Evolutionary conservation across 768 basidiomycete genomes (phyloP).

Genomic region (Vararia minispora): DNA sequence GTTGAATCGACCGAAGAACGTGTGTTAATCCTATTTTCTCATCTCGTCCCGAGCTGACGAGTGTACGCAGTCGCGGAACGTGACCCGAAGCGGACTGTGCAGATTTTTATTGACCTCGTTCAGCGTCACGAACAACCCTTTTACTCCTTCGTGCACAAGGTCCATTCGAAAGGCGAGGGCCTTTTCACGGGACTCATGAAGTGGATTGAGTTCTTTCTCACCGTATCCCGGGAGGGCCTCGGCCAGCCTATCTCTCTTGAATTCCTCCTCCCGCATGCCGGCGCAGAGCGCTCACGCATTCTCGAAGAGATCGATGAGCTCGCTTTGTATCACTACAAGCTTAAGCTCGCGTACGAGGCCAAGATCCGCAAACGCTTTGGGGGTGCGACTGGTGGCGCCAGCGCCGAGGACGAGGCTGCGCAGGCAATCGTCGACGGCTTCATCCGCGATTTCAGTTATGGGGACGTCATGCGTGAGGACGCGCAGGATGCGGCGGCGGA

Average conservation of each 20-base stretch:
- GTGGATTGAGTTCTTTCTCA: slow-evolving; percentile 95
- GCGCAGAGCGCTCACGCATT: slow-evolving; percentile 63
- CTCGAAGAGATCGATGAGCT: slow-evolving; percentile 83
- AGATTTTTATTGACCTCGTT: slow-evolving; percentile 88
- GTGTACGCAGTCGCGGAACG: slow-evolving; percentile 55
- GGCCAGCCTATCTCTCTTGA: slow-evolving; percentile 70
- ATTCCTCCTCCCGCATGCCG: slow-evolving; percentile 77
- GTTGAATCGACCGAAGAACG: slow-evolving; percentile 87
- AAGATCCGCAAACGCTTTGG: slow-evolving; percentile 83
- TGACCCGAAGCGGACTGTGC: slow-evolving; percentile 79
- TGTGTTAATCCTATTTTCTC: slow-evolving; percentile 28
- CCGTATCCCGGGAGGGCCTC: slow-evolving; percentile 81
- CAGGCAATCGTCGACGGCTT: slow-evolving; percentile 72
- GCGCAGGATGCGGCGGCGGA: slow-evolving; percentile 75
- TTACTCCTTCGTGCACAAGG: slow-evolving; percentile 96
- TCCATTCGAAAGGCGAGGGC: slow-evolving; percentile 91
- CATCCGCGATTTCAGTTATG: slow-evolving; percentile 72
- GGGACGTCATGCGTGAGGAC: slow-evolving; percentile 67
- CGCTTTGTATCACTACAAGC: slow-evolving; percentile 85
- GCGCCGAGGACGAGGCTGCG: slow-evolving; percentile 77
- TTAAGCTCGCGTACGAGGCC: slow-evolving; percentile 88
- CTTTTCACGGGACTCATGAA: slow-evolving; percentile 90
- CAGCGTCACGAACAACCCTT: slow-evolving; percentile 92
- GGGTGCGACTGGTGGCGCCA: slow-evolving; percentile 33
- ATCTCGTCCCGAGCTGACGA: background rate